phyloP scores from a whole-genome alignment of 2,329 filamentous ascomycete genomes.

The Aspergillus sp. region DNA sequence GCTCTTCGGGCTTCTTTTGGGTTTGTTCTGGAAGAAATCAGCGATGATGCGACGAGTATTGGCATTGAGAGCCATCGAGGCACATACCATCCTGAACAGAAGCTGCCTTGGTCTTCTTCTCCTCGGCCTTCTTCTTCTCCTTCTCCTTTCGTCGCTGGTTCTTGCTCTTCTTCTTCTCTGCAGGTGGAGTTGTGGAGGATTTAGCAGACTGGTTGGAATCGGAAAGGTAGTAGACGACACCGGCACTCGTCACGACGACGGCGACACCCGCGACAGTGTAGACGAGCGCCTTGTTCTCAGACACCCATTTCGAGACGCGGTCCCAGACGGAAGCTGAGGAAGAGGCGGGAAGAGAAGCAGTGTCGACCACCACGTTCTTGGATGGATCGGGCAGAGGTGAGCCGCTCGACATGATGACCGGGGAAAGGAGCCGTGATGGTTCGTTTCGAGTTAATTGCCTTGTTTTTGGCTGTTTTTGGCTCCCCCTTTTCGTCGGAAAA shows the following conservation, averaged over 20 bases:
- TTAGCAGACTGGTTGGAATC: slow-evolving; percentile 50
- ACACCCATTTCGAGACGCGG: slow-evolving; percentile 84
- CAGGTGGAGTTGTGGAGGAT: slow-evolving; percentile 29
- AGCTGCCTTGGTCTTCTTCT: slow-evolving; percentile 54
- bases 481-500: slow-evolving; percentile 14
- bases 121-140: slow-evolving; percentile 49
- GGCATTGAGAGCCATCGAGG: slow-evolving; percentile 30
- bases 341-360: slow-evolving; percentile 42
- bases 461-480: slow-evolving; percentile 7
- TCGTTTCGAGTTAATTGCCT: neutral
- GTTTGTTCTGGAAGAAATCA: slow-evolving; percentile 30
- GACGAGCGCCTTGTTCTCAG: slow-evolving; percentile 91
- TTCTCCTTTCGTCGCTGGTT: slow-evolving; percentile 82
- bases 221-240: slow-evolving; percentile 85
- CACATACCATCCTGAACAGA: slow-evolving; percentile 36
- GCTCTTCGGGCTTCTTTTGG: slow-evolving; percentile 52
- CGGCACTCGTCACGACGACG: slow-evolving; percentile 84
- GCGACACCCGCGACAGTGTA: slow-evolving; percentile 96
- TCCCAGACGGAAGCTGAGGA: slow-evolving; percentile 77
- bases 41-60: slow-evolving; percentile 13
- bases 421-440: slow-evolving; percentile 15
- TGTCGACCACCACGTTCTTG: slow-evolving; percentile 42
- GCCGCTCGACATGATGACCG: slow-evolving; percentile 43
- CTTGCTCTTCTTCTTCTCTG: slow-evolving; percentile 73
- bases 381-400: slow-evolving; percentile 36